Evolutionary conservation across 176 grass and related monocot species (phyloP).

Genomic region (Raddia guianensis): DNA sequence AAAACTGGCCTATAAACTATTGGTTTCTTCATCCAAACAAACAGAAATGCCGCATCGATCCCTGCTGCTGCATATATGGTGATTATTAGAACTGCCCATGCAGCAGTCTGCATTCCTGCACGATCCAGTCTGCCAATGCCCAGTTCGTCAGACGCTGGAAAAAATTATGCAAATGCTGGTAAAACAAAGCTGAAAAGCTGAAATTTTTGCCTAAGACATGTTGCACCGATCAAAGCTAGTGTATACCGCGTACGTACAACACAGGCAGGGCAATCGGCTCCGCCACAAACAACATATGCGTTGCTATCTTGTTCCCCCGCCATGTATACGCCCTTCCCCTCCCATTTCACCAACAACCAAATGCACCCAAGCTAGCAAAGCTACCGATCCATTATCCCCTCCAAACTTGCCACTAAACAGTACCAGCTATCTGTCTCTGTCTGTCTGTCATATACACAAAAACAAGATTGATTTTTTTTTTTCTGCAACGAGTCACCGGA

Average conservation of each 20-base stretch:
- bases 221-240: neutral
- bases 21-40: no score
- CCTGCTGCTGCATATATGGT: no score
- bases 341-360: neutral
- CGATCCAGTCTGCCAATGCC: no score
- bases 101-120: no score
- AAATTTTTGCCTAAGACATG: no score
- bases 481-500: neutral
- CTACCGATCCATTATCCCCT: conserved; percentile 9
- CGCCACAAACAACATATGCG: neutral
- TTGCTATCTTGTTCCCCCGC: neutral
- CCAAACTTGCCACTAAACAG: conserved; percentile 9
- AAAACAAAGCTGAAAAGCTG: no score
- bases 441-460: conserved; percentile 37
- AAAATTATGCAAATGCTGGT: no score
- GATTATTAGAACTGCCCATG: no score
- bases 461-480: neutral
- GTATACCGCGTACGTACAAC: neutral
- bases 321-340: neutral
- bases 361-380: neutral
- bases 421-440: neutral
- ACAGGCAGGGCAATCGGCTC: neutral
- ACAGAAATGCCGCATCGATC: no score
- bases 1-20: no score
- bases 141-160: no score